These are phyloP conservation scores for Neoboletus subvelutipes DNA, from an alignment of 768 basidiomycete genomes.

Conservation along the genomic window DNA sequence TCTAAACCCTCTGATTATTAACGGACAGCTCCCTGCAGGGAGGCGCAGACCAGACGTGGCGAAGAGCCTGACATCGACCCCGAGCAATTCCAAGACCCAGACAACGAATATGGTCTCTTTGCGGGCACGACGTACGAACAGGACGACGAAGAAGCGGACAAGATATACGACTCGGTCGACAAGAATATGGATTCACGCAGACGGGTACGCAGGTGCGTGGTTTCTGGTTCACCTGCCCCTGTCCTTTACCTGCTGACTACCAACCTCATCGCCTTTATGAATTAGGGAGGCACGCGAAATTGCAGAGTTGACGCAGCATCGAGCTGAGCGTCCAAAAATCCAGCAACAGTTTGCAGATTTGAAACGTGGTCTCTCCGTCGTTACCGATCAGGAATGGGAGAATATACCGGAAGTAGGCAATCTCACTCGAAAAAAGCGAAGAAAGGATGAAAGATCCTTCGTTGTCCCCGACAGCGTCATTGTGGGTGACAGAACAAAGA, in stretches of 20 bases:
- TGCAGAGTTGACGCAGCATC: constrained; percentile 69
- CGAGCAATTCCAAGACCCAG: constrained; percentile 94
- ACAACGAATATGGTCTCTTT: constrained; percentile 95
- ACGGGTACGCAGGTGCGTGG: constrained; percentile 70
- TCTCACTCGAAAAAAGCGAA: constrained; percentile 86
- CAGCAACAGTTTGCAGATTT: constrained; percentile 95
- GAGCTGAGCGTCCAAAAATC: constrained; percentile 89
- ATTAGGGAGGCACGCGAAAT: constrained; percentile 74
- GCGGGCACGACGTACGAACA: constrained; percentile 95
- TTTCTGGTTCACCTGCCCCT: constrained; percentile 39
- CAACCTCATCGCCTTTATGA: not conserved
- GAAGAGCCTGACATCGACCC: constrained; percentile 88
- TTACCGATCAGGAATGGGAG: constrained; percentile 94
- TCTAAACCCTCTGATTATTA: not conserved
- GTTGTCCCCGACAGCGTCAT: constrained; percentile 93
- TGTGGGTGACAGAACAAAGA: constrained; percentile 76
- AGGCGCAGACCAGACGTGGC: constrained; percentile 81
- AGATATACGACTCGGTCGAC: constrained; percentile 92
- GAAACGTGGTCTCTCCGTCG: constrained; percentile 82
- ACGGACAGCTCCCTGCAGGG: constrained; percentile 43
- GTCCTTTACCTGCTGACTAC: not conserved
- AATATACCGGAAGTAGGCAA: constrained; percentile 95
- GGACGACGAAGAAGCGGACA: constrained; percentile 97
- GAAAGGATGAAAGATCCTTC: constrained; percentile 81
- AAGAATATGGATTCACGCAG: constrained; percentile 86